Conservation (phyloP, 306 rosid genomes). For the barrel medic (Medicago truncatula) region DNA sequence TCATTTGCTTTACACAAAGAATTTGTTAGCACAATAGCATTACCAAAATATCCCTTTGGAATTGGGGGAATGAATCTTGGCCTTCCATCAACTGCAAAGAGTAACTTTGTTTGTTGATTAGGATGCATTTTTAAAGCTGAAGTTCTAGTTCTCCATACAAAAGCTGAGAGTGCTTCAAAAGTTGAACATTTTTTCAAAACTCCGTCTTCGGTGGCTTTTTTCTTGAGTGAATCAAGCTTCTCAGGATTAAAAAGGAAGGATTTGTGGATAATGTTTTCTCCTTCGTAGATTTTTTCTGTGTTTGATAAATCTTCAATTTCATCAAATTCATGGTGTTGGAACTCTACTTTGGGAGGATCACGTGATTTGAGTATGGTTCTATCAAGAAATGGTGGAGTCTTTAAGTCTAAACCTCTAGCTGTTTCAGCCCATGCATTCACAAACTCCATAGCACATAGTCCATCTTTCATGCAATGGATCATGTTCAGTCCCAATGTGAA, state of each 20-base stretch:
- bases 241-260: constrained; percentile 65
- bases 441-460: constrained; percentile 73
- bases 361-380: constrained; percentile 74
- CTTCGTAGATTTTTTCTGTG: constrained; percentile 49
- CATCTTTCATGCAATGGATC: constrained; percentile 78
- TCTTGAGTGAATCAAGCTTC: constrained; percentile 64
- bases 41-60: constrained; percentile 76
- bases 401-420: constrained; percentile 68
- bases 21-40: constrained; percentile 74
- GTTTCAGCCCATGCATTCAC: constrained; percentile 75
- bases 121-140: constrained; percentile 64
- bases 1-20: constrained; percentile 64
- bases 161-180: constrained; percentile 76
- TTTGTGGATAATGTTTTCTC: constrained; percentile 56
- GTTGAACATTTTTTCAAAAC: constrained; percentile 58
- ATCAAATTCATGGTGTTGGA: constrained; percentile 64
- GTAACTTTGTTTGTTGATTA: constrained; percentile 74
- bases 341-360: constrained; percentile 65
- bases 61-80: constrained; percentile 68
- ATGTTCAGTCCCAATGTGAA: constrained; percentile 63
- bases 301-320: constrained; percentile 74
- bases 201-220: constrained; percentile 63
- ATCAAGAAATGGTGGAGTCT: constrained; percentile 60
- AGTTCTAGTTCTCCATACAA: constrained; percentile 87
- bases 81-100: constrained; percentile 82